phyloP scores from a whole-genome alignment of 129 eudicot genomes.

The Flaveria trinervia region DNA sequence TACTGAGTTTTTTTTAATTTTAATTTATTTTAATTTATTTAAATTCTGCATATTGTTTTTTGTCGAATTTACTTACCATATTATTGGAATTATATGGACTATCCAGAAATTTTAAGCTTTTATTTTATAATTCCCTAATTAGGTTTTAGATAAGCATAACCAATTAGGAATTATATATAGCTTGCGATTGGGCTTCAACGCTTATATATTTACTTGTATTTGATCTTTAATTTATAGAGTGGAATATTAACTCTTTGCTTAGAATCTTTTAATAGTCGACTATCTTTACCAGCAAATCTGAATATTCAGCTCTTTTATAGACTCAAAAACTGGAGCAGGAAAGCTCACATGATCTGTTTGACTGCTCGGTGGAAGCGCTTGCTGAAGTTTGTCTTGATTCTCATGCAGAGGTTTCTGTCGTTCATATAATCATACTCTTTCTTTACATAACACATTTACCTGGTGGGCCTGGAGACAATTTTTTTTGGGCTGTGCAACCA shows the following conservation, averaged over 20 bases:
- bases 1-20: slow-evolving; percentile 18
- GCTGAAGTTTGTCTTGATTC: slow-evolving; percentile 50
- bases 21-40: slow-evolving; percentile 5
- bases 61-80: slow-evolving; percentile 5
- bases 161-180: not conserved
- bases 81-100: not conserved
- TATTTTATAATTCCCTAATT: not conserved
- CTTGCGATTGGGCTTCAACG: not conserved
- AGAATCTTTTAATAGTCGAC: slow-evolving; percentile 2
- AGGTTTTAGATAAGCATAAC: not conserved
- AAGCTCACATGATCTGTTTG: slow-evolving; percentile 52
- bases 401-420: slow-evolving; percentile 48
- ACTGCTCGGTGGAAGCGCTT: slow-evolving; percentile 77
- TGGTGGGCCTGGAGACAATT: slow-evolving; percentile 8
- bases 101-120: not conserved
- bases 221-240: not conserved
- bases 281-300: slow-evolving; percentile 33
- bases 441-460: slow-evolving; percentile 9
- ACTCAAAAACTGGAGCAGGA: slow-evolving; percentile 52
- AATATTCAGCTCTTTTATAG: slow-evolving; percentile 43
- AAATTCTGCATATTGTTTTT: slow-evolving; percentile 1
- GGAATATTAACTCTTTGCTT: not conserved
- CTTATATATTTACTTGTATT: not conserved
- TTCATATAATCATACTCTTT: slow-evolving; percentile 15
- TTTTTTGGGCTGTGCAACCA: slow-evolving; percentile 10